Evolutionary conservation across 2,329 filamentous ascomycete genomes (phyloP), one percentile per base, ranked within the genome.

Genomic region (Magnaporthiopsis rhizophila): DNA sequence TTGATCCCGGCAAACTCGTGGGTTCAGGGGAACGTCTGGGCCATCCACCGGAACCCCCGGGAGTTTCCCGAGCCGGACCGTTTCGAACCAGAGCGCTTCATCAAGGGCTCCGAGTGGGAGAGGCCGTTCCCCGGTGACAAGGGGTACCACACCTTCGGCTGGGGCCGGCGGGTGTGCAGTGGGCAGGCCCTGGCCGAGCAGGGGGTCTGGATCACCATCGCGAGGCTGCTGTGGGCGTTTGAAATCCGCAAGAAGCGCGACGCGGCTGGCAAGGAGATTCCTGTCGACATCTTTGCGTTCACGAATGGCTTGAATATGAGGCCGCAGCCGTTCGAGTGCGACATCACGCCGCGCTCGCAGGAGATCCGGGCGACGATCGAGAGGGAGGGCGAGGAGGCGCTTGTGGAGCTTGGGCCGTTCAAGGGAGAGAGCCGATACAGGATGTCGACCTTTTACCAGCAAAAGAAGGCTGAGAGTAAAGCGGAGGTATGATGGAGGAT

Each of bases 141-240:
- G 62, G 79, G 79, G 0, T 82, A 83, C 69, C 83, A 83, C 79
- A 81, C 81, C 2, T 84, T 85, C 69, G 82, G 83, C 32, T 85
- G 81, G 80, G 83, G 83, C 8, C 76, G 83, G 3, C 72, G 83
- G 7, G 80, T 83, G 3, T 86, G 83, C 70, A 79, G 78, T 59
- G 83, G 83, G 0, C 78, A 83, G 69, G 80, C 77, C 2, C 73
- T 87, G 24, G 84, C 84, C 1, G 84, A 87, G 71, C 82, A 86
- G 69, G 83, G 84, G 7, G 83, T 83, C 0, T 86, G 83, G 78
- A 80, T 87, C 68, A 84, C 81, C 0, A 76, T 87, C 59, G 81
- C 82, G 11, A 74, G 84, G 18, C 69, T 86, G 34, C 74, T 87
- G 8, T 63, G 62, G 56, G 62, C 34, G 34, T 63, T 63, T 32